These are phyloP conservation scores for Laburnicola sp. DNA, from an alignment of 2,329 filamentous ascomycete species.

Conservation along the genomic window DNA sequence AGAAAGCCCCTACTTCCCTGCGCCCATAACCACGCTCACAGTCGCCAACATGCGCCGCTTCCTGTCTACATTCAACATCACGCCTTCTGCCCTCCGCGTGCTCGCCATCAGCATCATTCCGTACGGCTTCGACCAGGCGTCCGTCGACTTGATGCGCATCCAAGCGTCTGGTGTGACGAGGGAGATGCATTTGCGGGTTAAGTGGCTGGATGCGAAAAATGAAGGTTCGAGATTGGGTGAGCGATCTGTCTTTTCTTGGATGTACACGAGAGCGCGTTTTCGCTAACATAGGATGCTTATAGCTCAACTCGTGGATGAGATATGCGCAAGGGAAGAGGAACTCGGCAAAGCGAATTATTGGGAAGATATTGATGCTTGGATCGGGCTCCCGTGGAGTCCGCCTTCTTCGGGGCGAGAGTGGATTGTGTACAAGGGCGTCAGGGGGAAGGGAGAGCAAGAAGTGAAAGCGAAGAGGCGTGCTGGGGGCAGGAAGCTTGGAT, in stretches of 20 bases:
- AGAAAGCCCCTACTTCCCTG: too few species aligned
- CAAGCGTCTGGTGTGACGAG: neutral
- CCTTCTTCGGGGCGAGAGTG: slow-evolving; percentile 5
- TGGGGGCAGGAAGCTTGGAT: neutral
- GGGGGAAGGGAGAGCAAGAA: neutral
- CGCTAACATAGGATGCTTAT: too few species aligned
- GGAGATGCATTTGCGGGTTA: neutral
- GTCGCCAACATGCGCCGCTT: slow-evolving; percentile 4
- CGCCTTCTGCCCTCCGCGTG: slow-evolving; percentile 8
- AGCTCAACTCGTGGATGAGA: slow-evolving; percentile 10
- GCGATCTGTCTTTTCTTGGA: too few species aligned
- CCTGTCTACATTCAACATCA: slow-evolving; percentile 11
- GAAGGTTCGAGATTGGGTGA: neutral
- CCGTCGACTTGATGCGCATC: slow-evolving; percentile 4
- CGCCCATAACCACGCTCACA: neutral
- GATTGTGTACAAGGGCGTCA: slow-evolving; percentile 5
- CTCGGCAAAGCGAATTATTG: slow-evolving; percentile 6
- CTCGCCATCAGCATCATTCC: slow-evolving; percentile 21
- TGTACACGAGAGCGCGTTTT: too few species aligned
- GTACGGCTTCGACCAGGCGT: slow-evolving; percentile 12
- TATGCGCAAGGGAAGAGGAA: slow-evolving; percentile 10
- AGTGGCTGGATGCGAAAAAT: slow-evolving; percentile 16
- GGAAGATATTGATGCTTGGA: slow-evolving; percentile 4
- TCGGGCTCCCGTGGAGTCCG: slow-evolving; percentile 3
- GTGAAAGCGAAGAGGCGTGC: neutral